These are phyloP conservation scores for Beauveria rudraprayagi DNA, from an alignment of 2,329 filamentous ascomycete species.

Conservation along the genomic window DNA sequence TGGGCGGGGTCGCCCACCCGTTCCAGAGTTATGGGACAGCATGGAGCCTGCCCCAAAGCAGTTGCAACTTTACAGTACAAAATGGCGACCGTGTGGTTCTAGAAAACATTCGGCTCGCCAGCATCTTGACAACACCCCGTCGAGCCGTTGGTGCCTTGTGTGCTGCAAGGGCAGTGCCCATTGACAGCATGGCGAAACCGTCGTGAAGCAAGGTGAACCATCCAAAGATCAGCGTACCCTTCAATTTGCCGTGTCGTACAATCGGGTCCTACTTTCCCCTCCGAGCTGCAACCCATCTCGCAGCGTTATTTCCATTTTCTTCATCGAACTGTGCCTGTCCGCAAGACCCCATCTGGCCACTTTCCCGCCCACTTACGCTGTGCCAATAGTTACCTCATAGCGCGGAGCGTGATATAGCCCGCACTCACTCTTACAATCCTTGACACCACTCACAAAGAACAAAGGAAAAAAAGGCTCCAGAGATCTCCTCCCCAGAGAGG, in stretches of 20 bases:
- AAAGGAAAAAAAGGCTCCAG: not conserved
- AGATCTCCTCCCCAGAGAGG: not conserved
- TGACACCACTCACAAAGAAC: no score
- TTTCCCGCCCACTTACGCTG: not conserved
- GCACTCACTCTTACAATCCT: no score
- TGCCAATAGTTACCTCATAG: not conserved
- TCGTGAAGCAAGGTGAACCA: not conserved
- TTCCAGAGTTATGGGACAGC: constrained; percentile 9
- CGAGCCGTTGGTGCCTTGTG: not conserved
- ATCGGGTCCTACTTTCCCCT: not conserved
- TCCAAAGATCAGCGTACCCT: not conserved
- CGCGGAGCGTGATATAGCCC: no score
- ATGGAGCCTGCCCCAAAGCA: not conserved
- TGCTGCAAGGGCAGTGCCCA: not conserved
- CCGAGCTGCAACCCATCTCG: not conserved
- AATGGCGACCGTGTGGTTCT: no score
- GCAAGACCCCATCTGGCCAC: not conserved
- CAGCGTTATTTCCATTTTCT: not conserved
- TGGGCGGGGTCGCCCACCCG: not conserved
- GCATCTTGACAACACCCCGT: no score
- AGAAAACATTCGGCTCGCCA: no score
- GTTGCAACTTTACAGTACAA: no score
- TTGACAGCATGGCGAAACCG: not conserved
- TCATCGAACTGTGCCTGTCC: not conserved
- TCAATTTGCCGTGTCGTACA: not conserved